phyloP scores from a whole-genome alignment of 2,329 filamentous ascomycete species.

The Claviceps arundinis region DNA sequence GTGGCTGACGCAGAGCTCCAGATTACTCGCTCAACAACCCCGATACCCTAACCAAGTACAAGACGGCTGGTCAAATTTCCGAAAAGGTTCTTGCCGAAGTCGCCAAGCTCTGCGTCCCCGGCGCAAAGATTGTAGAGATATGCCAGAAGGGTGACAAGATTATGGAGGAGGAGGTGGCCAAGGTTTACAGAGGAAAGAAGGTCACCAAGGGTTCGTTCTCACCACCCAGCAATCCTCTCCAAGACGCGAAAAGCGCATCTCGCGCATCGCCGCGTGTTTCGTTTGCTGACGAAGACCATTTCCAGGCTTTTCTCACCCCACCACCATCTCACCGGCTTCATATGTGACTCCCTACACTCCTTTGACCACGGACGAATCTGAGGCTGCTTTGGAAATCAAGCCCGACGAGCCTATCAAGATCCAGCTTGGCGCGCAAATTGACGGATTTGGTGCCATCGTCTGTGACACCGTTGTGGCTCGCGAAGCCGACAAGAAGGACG shows the following conservation, averaged over 20 bases:
- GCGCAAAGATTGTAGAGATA: constrained; percentile 83
- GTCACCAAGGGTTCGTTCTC: constrained; percentile 63
- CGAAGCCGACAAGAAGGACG: constrained; percentile 44
- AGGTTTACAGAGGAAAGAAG: constrained; percentile 99
- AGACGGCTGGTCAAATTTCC: constrained; percentile 87
- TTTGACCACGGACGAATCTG: constrained; percentile 70
- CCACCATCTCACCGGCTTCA: constrained; percentile 84
- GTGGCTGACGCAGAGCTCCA: constrained; percentile 21
- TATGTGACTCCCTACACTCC: constrained; percentile 97
- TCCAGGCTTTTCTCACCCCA: constrained; percentile 78
- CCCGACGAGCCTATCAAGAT: constrained; percentile 87
- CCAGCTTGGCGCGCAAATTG: constrained; percentile 96
- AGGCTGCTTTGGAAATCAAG: constrained; percentile 70
- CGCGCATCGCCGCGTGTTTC: background rate
- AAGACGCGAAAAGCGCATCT: background rate
- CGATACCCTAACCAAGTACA: constrained; percentile 97
- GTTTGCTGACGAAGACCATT: constrained; percentile 2
- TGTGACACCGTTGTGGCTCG: constrained; percentile 79
- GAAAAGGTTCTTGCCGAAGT: constrained; percentile 91
- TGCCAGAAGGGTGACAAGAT: constrained; percentile 95
- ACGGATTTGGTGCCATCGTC: constrained; percentile 91
- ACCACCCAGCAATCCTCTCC: background rate
- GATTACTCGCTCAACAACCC: constrained; percentile 86
- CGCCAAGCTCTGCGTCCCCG: constrained; percentile 58
- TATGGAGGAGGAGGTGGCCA: constrained; percentile 80